phyloP scores from a whole-genome alignment of 148 eudicot genomes.

The Dysphania ambrosioides region DNA sequence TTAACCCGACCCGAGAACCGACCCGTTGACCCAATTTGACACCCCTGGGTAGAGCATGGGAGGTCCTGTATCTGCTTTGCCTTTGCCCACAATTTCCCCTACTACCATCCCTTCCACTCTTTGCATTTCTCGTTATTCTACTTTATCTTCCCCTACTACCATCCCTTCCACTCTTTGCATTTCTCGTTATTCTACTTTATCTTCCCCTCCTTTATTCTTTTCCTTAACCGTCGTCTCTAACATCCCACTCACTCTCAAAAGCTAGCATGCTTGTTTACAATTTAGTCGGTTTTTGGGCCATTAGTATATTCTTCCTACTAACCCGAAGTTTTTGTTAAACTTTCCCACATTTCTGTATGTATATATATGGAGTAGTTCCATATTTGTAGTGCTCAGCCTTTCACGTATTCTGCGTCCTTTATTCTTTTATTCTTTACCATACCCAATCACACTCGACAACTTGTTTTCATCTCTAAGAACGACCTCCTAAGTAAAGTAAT shows the following conservation, averaged over 20 bases:
- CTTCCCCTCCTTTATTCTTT: background rate
- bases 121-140: background rate
- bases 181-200: background rate
- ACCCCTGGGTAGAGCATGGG: conserved; percentile 38
- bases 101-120: background rate
- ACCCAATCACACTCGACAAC: conserved; percentile 14
- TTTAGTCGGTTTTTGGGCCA: conserved; percentile 27
- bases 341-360: background rate
- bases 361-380: background rate
- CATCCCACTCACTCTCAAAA: conserved; percentile 37
- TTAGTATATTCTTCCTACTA: conserved; percentile 32
- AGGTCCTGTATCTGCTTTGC: conserved; percentile 15
- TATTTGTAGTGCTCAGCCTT: conserved; percentile 21
- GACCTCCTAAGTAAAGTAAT: background rate
- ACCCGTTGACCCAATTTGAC: too few species aligned
- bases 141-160: background rate
- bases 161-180: background rate
- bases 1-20: too few species aligned
- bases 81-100: conserved; percentile 1
- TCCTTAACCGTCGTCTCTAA: conserved; percentile 25
- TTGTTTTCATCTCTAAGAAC: background rate
- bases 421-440: conserved; percentile 17
- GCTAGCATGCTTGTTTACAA: conserved; percentile 27
- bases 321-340: background rate
- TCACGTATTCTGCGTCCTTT: conserved; percentile 21